Conservation (phyloP, 352 stramenopile species). For the Phytophthora meadii region DNA sequence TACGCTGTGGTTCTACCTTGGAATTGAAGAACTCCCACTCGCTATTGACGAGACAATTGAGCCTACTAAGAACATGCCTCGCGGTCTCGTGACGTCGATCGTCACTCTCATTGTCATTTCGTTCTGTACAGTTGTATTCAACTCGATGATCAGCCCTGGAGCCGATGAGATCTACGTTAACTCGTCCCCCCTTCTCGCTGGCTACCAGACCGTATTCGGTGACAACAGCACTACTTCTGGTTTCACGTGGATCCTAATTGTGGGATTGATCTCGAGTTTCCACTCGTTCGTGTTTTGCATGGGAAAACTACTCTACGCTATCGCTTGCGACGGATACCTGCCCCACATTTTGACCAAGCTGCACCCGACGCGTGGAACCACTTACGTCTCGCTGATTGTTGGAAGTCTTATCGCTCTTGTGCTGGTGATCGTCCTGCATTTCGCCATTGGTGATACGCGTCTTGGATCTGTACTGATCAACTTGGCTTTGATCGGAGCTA, state of each 20-base stretch:
- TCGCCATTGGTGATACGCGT: constrained; percentile 57
- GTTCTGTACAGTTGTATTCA: constrained; percentile 69
- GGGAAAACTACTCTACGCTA: constrained; percentile 65
- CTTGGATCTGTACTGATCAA: constrained; percentile 72
- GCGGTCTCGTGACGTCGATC: constrained; percentile 57
- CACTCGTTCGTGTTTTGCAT: constrained; percentile 82
- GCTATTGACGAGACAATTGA: constrained; percentile 72
- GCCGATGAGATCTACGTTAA: constrained; percentile 54
- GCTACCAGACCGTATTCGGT: constrained; percentile 66
- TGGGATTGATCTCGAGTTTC: constrained; percentile 66
- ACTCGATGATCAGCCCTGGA: constrained; percentile 62
- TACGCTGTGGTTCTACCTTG: constrained; percentile 71
- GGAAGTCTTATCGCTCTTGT: constrained; percentile 49
- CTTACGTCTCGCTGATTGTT: constrained; percentile 48
- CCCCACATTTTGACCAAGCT: constrained; percentile 56
- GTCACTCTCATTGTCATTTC: constrained; percentile 56
- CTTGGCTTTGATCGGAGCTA: constrained; percentile 59
- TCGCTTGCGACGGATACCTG: constrained; percentile 68
- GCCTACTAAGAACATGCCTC: constrained; percentile 66
- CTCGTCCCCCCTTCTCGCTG: constrained; percentile 52
- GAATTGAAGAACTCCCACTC: constrained; percentile 69
- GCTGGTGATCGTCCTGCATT: constrained; percentile 56
- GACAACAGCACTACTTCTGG: constrained; percentile 60
- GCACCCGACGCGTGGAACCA: constrained; percentile 52
- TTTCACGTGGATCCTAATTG: constrained; percentile 69